These are phyloP conservation scores for Venturia pyrina DNA, from an alignment of 2,329 filamentous ascomycete genomes.

Conservation along the genomic window DNA sequence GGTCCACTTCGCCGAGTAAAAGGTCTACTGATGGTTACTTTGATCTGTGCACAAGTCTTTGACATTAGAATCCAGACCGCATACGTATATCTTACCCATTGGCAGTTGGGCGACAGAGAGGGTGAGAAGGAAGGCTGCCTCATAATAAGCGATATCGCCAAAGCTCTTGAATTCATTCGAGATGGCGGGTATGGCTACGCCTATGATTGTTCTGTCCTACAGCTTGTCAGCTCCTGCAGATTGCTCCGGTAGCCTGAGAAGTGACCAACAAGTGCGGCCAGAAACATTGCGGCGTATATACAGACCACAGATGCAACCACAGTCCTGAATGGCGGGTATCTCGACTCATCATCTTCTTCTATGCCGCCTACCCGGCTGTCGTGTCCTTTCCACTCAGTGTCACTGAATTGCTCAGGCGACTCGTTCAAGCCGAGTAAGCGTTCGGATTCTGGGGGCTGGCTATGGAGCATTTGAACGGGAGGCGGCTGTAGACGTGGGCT, in stretches of 20 bases:
- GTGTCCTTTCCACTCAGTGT: background rate
- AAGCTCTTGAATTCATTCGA: conserved; percentile 17
- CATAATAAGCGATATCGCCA: conserved; percentile 13
- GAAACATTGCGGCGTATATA: conserved; percentile 8
- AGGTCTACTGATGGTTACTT: conserved; percentile 5
- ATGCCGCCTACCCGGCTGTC: background rate
- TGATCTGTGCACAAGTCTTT: conserved; percentile 16
- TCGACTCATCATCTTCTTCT: background rate
- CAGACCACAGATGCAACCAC: background rate
- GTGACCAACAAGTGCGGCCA: conserved; percentile 6
- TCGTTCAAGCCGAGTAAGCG: background rate
- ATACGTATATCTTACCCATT: conserved; percentile 10
- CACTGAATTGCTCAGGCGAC: background rate
- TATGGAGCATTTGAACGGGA: background rate
- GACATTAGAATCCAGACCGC: background rate
- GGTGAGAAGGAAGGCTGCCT: conserved; percentile 11
- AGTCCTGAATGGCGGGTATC: background rate
- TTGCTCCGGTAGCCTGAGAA: background rate
- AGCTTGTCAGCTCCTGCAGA: background rate
- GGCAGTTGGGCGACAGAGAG: conserved; percentile 2
- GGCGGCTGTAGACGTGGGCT: too few relatives aligned
- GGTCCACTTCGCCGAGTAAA: conserved; percentile 10
- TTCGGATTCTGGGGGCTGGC: background rate
- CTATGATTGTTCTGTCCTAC: conserved; percentile 15
- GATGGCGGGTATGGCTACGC: conserved; percentile 16